Evolutionary conservation across 345 rosid genomes (phyloP), one percentile per base, ranked within the genome.

Genomic region (Microthlaspi erraticum): DNA sequence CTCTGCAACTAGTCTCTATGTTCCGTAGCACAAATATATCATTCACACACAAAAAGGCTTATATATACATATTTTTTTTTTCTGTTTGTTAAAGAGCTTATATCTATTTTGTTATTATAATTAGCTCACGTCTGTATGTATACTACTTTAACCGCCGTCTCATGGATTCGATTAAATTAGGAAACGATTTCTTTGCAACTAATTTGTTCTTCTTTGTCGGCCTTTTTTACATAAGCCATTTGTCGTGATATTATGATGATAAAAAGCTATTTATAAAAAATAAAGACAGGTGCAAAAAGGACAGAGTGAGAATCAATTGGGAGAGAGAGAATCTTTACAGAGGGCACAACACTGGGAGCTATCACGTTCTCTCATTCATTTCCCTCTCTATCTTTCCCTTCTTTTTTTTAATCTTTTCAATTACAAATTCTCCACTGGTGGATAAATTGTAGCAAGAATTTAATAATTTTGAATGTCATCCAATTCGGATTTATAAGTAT

Each of bases 301-400:
- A 58, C 29, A 49, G 56, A 64, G 65, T 5, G 33, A 63, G 70
- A 38, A 50, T 60, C 60, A 58, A 60, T 63, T 33, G 68, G 29
- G 68, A 20, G 62, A 66, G 58, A 64, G 66, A 65, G 77, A 73
- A 73, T 73, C 77, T 57, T 59, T 50, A 41, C 68, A 74, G 78
- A 66, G 72, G 68, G 62, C 62, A 66, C 77, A 74, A 74, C 46
- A 60, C 73, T 74, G 73, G 62, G 73, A 74, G 42, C 68, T 12
- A 14, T 66, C 78, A 66, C 78, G 78, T 74, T 66, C 78, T 59
- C 68, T 74, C 68, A 20, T 66, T 74, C 78, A 66, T 60, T 51
- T 73, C 41, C 14, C 50, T 68, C 63, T 68, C 10, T 4, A 17
- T 9, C 13, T 53, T 33, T n/a, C n/a, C n/a, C n/a, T 5, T 55